Conservation (phyloP, 345 rosid genomes). For the Garcia nutans region DNA sequence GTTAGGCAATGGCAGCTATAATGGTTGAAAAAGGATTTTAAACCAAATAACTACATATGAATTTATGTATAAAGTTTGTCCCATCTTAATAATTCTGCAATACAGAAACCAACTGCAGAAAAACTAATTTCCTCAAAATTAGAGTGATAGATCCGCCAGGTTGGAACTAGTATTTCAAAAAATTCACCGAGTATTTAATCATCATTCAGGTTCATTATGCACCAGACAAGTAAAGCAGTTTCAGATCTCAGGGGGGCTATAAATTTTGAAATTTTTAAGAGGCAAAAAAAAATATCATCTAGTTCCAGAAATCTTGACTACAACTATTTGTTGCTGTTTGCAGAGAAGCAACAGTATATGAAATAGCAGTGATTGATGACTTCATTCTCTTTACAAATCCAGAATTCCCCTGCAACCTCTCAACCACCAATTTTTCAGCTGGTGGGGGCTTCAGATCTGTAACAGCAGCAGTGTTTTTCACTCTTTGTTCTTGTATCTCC, state of each 20-base stretch:
- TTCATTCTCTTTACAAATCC: constrained; percentile 67
- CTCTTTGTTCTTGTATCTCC: constrained; percentile 65
- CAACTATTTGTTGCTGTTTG: too few species aligned
- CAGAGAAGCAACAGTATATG: constrained; percentile 22
- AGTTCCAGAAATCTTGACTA: neutral
- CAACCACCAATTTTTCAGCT: constrained; percentile 62
- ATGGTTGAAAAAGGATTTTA: neutral
- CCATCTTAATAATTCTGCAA: neutral
- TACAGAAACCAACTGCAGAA: neutral
- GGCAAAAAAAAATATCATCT: neutral
- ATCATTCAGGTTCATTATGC: neutral
- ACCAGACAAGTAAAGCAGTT: neutral
- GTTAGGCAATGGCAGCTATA: neutral
- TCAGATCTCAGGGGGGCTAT: neutral
- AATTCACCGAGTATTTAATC: neutral
- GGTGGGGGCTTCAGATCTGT: constrained; percentile 72
- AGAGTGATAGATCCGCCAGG: neutral
- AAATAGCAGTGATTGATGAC: constrained; percentile 75
- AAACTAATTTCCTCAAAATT: neutral
- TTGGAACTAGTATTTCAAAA: neutral
- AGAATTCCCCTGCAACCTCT: constrained; percentile 54
- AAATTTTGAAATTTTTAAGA: neutral
- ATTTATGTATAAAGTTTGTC: neutral
- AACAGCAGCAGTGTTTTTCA: constrained; percentile 61
- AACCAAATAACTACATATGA: neutral